A percentile compares a stretch with the other conserved stretches of the same genome.
phyloP scores from a whole-genome alignment of 192 early-diverging fungal species.

The Podochytrium sp. region DNA sequence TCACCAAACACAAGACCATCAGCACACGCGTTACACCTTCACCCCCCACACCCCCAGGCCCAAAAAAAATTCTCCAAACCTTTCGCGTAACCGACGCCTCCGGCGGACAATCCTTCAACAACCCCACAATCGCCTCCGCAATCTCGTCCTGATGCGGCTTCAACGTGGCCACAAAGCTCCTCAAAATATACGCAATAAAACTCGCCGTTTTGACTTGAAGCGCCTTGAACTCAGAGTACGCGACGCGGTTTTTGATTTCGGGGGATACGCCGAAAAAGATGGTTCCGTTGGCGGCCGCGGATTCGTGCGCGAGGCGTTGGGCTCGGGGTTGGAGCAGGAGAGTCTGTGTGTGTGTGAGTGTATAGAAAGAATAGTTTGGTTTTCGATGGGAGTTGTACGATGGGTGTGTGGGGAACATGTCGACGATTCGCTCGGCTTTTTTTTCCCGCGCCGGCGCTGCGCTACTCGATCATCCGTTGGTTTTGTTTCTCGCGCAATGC shows the following conservation, averaged over 20 bases:
- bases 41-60: background rate
- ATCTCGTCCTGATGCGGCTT: slow-evolving; percentile 79
- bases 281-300: slow-evolving; percentile 54
- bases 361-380: no score
- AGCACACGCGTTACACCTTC: no score
- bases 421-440: background rate
- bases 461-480: no score
- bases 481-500: no score
- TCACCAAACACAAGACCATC: background rate
- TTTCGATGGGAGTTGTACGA: background rate
- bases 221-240: slow-evolving; percentile 87
- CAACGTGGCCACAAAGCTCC: slow-evolving; percentile 73
- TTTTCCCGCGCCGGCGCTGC: no score
- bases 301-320: slow-evolving; percentile 49
- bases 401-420: background rate
- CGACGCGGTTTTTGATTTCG: slow-evolving; percentile 70
- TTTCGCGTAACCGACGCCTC: slow-evolving; percentile 92
- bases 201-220: slow-evolving; percentile 99
- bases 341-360: slow-evolving; percentile 25
- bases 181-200: slow-evolving; percentile 93
- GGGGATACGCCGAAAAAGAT: slow-evolving; percentile 82
- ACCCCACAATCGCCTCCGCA: slow-evolving; percentile 83
- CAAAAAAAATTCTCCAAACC: slow-evolving; percentile 43
- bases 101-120: slow-evolving; percentile 92
- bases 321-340: slow-evolving; percentile 57